Evolutionary conservation across 2,329 filamentous ascomycete genomes (phyloP).

Genomic region (Drechslerella dactyloides): DNA sequence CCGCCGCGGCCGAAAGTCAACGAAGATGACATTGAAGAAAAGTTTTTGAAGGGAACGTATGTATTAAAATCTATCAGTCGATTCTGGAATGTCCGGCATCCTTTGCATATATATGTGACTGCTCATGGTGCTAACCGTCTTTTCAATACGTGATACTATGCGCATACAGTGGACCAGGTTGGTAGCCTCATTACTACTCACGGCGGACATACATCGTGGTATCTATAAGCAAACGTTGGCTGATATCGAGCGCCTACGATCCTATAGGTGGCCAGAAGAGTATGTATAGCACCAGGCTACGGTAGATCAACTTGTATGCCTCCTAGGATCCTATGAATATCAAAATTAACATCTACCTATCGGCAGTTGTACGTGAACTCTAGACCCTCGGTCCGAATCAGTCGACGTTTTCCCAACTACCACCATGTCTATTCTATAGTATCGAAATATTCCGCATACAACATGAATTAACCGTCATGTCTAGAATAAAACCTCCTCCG

Average conservation of each 20-base stretch:
- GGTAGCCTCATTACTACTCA: conserved; percentile 15
- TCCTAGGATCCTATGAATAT: neutral
- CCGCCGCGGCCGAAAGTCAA: conserved; percentile 77
- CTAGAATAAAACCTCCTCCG: conserved; percentile 91
- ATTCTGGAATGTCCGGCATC: neutral
- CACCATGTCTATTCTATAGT: too few species aligned
- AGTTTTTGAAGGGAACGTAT: conserved; percentile 77
- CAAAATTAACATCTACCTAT: neutral
- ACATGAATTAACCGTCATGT: too few species aligned
- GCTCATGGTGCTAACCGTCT: conserved; percentile 58
- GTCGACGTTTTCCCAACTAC: conserved; percentile 6
- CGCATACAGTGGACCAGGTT: conserved; percentile 13
- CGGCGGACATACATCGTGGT: too few species aligned
- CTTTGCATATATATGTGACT: conserved; percentile 57
- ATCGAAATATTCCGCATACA: too few species aligned
- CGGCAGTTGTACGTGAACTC: conserved; percentile 12
- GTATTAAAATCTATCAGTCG: neutral
- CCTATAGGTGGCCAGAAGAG: conserved; percentile 39
- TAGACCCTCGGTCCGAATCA: neutral
- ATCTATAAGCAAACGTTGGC: neutral
- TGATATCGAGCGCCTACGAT: neutral
- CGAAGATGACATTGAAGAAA: conserved; percentile 80
- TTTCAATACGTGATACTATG: neutral
- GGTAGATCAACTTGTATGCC: neutral
- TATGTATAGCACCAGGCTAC: conserved; percentile 5